These are phyloP conservation scores for Tuber calosporum DNA, from an alignment of 495 filamentous ascomycete genomes.

Conservation along the genomic window DNA sequence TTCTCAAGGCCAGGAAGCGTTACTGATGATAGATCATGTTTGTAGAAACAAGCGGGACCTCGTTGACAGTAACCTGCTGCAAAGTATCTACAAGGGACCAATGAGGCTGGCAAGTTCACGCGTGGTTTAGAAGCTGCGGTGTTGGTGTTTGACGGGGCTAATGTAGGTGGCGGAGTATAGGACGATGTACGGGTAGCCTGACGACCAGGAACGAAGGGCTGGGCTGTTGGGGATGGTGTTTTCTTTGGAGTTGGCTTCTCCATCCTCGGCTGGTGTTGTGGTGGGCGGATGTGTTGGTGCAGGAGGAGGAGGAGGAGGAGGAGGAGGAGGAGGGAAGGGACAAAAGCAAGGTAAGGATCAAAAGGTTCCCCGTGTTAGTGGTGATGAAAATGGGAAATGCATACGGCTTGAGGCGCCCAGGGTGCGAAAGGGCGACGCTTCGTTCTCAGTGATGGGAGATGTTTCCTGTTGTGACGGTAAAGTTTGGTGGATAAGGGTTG, in stretches of 20 bases:
- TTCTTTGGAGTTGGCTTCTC: conserved; percentile 9
- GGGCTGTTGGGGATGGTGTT: conserved; percentile 28
- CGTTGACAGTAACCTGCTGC: conserved; percentile 34
- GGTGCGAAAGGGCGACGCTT: not conserved
- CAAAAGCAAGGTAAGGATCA: not conserved
- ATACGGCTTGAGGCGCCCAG: not conserved
- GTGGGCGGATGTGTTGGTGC: conserved; percentile 2
- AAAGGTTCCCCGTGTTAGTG: not conserved
- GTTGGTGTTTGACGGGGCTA: not conserved
- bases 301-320: conserved; percentile 4
- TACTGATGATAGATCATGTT: conserved; percentile 31
- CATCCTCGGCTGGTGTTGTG: conserved; percentile 10
- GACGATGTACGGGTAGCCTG: not conserved
- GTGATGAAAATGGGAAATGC: not conserved
- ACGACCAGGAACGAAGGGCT: conserved; percentile 21
- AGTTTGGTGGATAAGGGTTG: not conserved
- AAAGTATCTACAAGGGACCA: conserved; percentile 32
- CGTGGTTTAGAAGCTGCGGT: conserved; percentile 6
- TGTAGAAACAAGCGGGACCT: conserved; percentile 31
- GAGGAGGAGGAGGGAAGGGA: not conserved
- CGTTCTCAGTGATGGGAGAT: not conserved
- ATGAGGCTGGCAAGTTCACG: conserved; percentile 25
- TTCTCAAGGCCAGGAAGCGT: conserved; percentile 26
- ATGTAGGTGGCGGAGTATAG: conserved; percentile 9
- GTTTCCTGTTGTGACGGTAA: conserved; percentile 1